Evolutionary conservation across 2,329 filamentous ascomycete genomes (phyloP).

Genomic region (Cadophora sp.): DNA sequence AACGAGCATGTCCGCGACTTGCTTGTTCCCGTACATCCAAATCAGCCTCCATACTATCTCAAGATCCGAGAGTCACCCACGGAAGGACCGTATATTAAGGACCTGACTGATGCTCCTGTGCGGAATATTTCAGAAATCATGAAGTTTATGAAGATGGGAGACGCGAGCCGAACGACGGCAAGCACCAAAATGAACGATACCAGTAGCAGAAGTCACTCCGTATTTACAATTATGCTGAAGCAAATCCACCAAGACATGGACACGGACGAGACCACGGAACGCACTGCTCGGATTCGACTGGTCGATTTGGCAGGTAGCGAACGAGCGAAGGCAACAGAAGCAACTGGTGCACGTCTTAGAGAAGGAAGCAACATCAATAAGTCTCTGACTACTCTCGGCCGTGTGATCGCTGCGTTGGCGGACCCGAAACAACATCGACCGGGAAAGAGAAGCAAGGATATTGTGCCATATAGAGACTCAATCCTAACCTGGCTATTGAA

Average conservation of each 20-base stretch:
- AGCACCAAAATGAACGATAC: conserved; percentile 99
- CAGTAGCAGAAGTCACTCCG: conserved; percentile 92
- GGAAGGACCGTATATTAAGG: conserved; percentile 96
- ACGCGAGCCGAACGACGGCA: conserved; percentile 85
- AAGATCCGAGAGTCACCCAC: conserved; percentile 96
- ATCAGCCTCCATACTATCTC: conserved; percentile 85
- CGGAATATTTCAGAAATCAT: conserved; percentile 87
- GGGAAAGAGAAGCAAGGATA: conserved; percentile 69
- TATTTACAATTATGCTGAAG: conserved; percentile 97
- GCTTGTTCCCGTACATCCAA: conserved; percentile 73
- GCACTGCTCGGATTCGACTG: conserved; percentile 89
- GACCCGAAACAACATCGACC: conserved; percentile 68
- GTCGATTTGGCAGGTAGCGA: conserved; percentile 96
- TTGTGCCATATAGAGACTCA: conserved; percentile 93
- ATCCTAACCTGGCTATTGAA: conserved; percentile 87
- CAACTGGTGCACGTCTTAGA: conserved; percentile 86
- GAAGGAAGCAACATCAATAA: conserved; percentile 99
- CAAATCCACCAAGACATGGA: conserved; percentile 98
- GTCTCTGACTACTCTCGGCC: conserved; percentile 91
- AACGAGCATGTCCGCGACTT: conserved; percentile 98
- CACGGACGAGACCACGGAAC: conserved; percentile 97
- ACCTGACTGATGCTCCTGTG: conserved; percentile 91
- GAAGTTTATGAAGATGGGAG: conserved; percentile 88
- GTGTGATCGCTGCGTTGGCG: conserved; percentile 89
- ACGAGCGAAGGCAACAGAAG: conserved; percentile 93